Conservation (phyloP, 2,329 filamentous ascomycete genomes). For the Sporothrix globosa region DNA sequence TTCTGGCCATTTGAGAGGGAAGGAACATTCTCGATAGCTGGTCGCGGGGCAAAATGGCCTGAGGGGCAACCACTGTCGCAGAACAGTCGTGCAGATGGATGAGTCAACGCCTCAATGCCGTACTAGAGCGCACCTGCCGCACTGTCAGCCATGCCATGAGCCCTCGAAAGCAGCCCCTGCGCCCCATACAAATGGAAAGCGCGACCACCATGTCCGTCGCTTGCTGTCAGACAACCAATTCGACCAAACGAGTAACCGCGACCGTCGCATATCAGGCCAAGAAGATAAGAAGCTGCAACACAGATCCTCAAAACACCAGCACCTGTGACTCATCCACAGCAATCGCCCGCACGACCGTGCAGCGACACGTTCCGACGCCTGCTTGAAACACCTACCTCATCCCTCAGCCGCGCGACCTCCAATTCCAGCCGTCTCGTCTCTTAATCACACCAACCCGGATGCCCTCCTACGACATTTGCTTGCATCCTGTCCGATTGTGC, state of each 20-base stretch:
- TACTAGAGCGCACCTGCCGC: neutral
- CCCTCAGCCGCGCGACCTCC: conserved; percentile 15
- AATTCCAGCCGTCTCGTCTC: neutral
- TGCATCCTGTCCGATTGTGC: conserved; percentile 8
- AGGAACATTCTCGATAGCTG: conserved; percentile 36
- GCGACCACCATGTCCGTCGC: conserved; percentile 2
- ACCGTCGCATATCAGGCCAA: conserved; percentile 17
- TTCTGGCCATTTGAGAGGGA: conserved; percentile 17
- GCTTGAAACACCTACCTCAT: neutral
- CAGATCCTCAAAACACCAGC: neutral
- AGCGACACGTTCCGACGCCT: conserved; percentile 1
- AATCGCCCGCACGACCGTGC: neutral
- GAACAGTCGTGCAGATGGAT: conserved; percentile 31
- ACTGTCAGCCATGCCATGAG: neutral
- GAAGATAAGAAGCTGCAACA: conserved; percentile 21
- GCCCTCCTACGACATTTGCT: neutral
- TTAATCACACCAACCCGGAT: neutral
- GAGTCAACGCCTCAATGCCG: conserved; percentile 31
- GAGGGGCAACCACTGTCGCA: conserved; percentile 25
- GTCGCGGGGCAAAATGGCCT: conserved; percentile 31
- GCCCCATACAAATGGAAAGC: conserved; percentile 13
- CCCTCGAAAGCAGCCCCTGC: neutral
- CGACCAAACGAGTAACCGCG: conserved; percentile 11
- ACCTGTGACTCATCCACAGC: conserved; percentile 25
- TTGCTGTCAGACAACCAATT: neutral